These are phyloP conservation scores for Panaeolus cyanescens DNA, from an alignment of 768 basidiomycete genomes.

Conservation along the genomic window DNA sequence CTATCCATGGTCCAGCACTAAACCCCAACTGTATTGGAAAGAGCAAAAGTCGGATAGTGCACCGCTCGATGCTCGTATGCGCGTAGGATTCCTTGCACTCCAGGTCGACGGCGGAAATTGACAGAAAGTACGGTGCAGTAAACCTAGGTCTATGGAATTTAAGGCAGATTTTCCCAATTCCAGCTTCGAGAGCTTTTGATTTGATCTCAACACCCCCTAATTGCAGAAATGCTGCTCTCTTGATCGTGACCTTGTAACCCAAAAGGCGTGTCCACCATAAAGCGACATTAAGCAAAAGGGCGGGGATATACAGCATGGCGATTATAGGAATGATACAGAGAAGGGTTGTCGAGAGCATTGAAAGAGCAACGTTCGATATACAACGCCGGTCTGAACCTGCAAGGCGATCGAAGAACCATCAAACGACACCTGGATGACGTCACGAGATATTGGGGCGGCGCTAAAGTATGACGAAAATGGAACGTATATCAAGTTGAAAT, in stretches of 20 bases:
- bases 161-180: constrained; percentile 18
- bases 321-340: background rate
- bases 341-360: background rate
- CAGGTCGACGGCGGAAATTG: constrained; percentile 19
- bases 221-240: background rate
- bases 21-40: constrained; percentile 39
- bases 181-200: background rate
- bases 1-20: constrained; percentile 36
- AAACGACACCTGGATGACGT: background rate
- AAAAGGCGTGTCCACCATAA: background rate
- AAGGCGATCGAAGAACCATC: background rate
- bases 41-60: constrained; percentile 33
- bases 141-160: constrained; percentile 26
- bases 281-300: background rate
- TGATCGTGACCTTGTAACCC: background rate
- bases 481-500: too few relatives aligned
- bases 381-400: background rate
- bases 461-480: too few relatives aligned
- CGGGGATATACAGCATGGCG: background rate
- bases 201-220: background rate
- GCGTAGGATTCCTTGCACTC: constrained; percentile 30
- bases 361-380: background rate
- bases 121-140: constrained; percentile 25
- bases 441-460: too few relatives aligned
- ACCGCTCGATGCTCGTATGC: constrained; percentile 17